Base-by-base conservation (phyloP, 495 filamentous ascomycete species). In the Usnea hakonensis region DNA sequence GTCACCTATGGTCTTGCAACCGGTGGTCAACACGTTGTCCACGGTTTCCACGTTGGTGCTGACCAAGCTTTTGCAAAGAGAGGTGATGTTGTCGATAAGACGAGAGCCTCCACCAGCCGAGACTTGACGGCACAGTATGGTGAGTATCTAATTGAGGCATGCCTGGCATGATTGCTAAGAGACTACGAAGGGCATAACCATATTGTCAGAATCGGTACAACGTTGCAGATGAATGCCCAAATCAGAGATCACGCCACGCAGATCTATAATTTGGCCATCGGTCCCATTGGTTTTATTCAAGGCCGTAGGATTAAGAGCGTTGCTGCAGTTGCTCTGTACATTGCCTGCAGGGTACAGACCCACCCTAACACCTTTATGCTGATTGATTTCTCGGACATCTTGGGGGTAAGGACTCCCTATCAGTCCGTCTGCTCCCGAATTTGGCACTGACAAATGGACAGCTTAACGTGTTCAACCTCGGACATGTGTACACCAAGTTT, bases 401-500 rank as follows among this genome's bases (percentile, higher is more conserved):
- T 92, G 50, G 83, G 79, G 70, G 77, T 81, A 68, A 64, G 70
- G 64, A 19, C 26, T 38, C 44, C 55, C 38, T 52, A 7, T 23
- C 30, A 10, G 36, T 40, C 2, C 37, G 52, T 33, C 16, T 26
- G 17, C 23, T n/a, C 32, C 30, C 52, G 35, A 36, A 23, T 28
- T 32, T 55, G 36, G 9, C 38, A 32, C 72, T 74, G 57, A 76
- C 63, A n/a, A 19, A 13, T 58, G 60, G 30, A 38, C 61, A 91
- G 81, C 80, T 90, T 58, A 96, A 96, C 64, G 93, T 97, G 21
- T 98, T 95, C 74, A 85, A 88, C 46, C 84, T 98, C 37, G 94
- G 94, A 38, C 84, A 87, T 41, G 85, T 86, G 28, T 97, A 88
- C 28, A 52, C 28, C 28, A 52, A 52, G 19, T 52, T 7, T 32